Conservation (phyloP, 257 asterid species). For the Schizonepeta tenuifolia region DNA sequence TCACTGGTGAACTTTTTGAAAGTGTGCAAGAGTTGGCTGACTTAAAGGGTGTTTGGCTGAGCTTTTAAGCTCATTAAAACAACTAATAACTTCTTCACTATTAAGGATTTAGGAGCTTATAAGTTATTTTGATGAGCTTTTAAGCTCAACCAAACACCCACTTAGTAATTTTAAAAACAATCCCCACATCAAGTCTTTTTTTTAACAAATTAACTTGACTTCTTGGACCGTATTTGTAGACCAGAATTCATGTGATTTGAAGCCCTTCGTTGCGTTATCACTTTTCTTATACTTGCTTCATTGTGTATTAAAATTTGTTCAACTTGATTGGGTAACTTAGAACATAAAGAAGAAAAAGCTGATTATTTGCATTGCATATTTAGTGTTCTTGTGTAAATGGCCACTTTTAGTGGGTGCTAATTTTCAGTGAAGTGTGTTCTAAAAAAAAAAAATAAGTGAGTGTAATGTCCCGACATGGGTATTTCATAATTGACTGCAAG, state of each 20-base stretch:
- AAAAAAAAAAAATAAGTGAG: too few relatives aligned
- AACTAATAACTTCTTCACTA: too few relatives aligned
- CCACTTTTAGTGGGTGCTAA: not conserved
- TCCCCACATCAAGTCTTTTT: not conserved
- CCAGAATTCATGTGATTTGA: not conserved
- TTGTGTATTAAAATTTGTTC: not conserved
- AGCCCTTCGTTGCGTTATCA: not conserved
- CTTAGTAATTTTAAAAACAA: not conserved
- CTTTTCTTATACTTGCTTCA: not conserved
- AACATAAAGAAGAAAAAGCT: not conserved
- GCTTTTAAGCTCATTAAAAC: too few relatives aligned
- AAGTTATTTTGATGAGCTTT: too few relatives aligned
- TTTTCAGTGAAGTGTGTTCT: not conserved
- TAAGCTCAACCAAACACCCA: too few relatives aligned
- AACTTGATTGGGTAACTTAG: not conserved
- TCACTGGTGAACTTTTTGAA: not conserved
- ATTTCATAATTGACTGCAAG: not conserved
- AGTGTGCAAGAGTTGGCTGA: slow-evolving; percentile 12
- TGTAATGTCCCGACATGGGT: not conserved
- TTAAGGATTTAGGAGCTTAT: too few relatives aligned
- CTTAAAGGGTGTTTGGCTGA: too few relatives aligned
- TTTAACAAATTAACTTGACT: not conserved
- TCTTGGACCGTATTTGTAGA: slow-evolving; percentile 6
- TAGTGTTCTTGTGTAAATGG: not conserved
- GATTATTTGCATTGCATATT: not conserved